Evolutionary conservation across 495 filamentous ascomycete genomes (phyloP).

Genomic region (Lasiosphaeria hispida): DNA sequence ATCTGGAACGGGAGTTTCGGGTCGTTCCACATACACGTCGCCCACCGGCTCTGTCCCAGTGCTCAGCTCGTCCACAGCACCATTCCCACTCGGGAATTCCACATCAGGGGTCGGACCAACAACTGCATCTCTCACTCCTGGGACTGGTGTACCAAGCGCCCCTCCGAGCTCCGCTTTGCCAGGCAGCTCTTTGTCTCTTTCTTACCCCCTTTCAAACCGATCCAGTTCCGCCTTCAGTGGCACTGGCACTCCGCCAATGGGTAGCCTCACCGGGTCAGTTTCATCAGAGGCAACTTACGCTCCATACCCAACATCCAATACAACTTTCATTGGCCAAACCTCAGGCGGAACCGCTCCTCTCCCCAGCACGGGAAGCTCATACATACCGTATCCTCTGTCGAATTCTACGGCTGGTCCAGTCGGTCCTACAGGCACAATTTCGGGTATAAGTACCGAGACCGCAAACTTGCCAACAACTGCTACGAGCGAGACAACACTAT

Average conservation of each 20-base stretch:
- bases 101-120: not conserved
- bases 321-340: not conserved
- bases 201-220: too few relatives aligned
- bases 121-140: constrained; percentile 2
- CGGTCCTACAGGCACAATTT: constrained; percentile 15
- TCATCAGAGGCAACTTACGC: too few relatives aligned
- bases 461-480: constrained; percentile 4
- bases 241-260: too few relatives aligned
- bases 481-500: constrained; percentile 2
- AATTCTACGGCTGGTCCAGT: constrained; percentile 19
- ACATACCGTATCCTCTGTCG: constrained; percentile 10
- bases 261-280: too few relatives aligned
- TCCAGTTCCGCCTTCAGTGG: too few relatives aligned
- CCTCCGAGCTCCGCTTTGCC: not conserved
- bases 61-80: not conserved
- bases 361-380: constrained; percentile 10
- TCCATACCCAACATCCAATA: not conserved
- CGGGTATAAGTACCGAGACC: not conserved
- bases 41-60: not conserved
- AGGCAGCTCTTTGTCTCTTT: too few relatives aligned
- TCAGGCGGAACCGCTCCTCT: not conserved
- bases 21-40: not conserved
- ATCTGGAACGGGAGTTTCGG: not conserved
- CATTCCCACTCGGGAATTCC: constrained; percentile 8
- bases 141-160: not conserved